Conservation (phyloP, 1,139 yeast species). For the Candida sanyaensis region DNA sequence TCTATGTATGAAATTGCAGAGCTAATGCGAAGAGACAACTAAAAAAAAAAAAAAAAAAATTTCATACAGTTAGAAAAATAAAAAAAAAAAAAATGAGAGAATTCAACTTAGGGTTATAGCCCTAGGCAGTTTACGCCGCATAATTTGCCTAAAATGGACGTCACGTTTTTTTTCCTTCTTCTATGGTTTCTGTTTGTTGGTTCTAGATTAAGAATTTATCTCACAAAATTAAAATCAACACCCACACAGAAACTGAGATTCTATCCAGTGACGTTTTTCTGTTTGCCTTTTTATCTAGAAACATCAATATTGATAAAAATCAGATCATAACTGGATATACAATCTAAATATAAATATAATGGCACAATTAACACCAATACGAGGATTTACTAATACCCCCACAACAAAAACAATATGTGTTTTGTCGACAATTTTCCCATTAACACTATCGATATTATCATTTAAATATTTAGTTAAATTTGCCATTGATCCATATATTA, state of each 20-base stretch:
- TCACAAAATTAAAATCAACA: neutral
- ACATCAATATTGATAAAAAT: neutral
- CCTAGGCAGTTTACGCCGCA: neutral
- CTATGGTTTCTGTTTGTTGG: no score
- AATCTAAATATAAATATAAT: constrained; percentile 14
- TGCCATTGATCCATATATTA: constrained; percentile 57
- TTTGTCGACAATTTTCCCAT: constrained; percentile 44
- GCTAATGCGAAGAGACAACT: neutral
- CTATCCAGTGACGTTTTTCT: no score
- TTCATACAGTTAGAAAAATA: neutral
- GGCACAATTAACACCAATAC: constrained; percentile 41
- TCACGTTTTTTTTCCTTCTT: no score
- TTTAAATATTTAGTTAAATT: constrained; percentile 55
- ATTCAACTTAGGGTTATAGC: neutral
- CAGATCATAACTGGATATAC: no score
- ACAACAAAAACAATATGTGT: constrained; percentile 51
- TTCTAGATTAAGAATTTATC: neutral
- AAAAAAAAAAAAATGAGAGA: no score
- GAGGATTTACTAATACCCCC: constrained; percentile 64
- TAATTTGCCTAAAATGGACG: neutral
- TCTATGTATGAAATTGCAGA: no score
- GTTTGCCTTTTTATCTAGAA: no score
- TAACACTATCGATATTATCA: constrained; percentile 56
- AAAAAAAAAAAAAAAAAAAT: neutral
- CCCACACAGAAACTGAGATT: neutral